Percentiles rank a stretch among this genome's conserved stretches.
Evolutionary conservation across 441 rosid genomes (phyloP).

Genomic region (Erysimum pusillum): DNA sequence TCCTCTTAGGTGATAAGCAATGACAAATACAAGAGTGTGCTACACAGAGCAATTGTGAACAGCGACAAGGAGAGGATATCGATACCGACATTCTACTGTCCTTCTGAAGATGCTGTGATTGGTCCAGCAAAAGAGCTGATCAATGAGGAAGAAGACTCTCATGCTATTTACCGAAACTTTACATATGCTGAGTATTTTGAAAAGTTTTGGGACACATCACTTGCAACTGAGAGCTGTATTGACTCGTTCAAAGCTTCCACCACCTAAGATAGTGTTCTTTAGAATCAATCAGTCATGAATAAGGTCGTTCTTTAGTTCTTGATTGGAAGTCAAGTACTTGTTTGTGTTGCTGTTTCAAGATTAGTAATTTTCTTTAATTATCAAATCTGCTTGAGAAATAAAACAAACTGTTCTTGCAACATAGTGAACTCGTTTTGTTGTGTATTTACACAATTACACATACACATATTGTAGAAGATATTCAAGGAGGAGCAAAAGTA

Average conservation of each 20-base stretch:
- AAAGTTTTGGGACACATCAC: slow-evolving; percentile 59
- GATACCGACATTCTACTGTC: slow-evolving; percentile 67
- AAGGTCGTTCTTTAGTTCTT: slow-evolving; percentile 1
- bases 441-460: too few relatives aligned
- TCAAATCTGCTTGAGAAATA: background rate
- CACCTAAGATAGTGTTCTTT: background rate
- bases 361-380: background rate
- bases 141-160: slow-evolving; percentile 44
- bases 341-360: slow-evolving; percentile 10
- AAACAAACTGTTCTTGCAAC: slow-evolving; percentile 3
- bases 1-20: slow-evolving; percentile 60
- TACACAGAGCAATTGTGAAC: slow-evolving; percentile 68
- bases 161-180: slow-evolving; percentile 53
- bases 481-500: too few relatives aligned
- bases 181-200: slow-evolving; percentile 57
- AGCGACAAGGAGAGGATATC: slow-evolving; percentile 58
- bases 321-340: background rate
- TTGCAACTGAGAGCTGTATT: slow-evolving; percentile 55
- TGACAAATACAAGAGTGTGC: slow-evolving; percentile 62
- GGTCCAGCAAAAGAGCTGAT: slow-evolving; percentile 56
- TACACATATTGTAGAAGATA: too few relatives aligned
- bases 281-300: slow-evolving; percentile 4
- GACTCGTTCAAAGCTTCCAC: slow-evolving; percentile 53
- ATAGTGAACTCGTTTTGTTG: background rate
- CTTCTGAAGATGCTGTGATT: slow-evolving; percentile 60